Percentiles rank a stretch among this genome's conserved stretches.
phyloP scores from a whole-genome alignment of 352 stramenopile species.

The Sclerospora graminicola region DNA sequence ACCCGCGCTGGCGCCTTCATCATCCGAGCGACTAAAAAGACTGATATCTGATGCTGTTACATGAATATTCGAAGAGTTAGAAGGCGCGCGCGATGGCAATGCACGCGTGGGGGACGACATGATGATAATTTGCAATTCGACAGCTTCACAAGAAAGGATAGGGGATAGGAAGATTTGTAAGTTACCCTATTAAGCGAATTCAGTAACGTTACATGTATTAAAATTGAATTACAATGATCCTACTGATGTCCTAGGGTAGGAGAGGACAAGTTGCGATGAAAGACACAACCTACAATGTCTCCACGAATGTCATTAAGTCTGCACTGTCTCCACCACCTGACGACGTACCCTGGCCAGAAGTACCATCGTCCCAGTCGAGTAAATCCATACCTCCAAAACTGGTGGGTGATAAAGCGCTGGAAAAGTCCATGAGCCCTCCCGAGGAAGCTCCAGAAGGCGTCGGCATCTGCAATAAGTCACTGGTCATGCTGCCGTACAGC shows the following conservation, averaged over 20 bases:
- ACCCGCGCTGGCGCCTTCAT: slow-evolving; percentile 6
- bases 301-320: slow-evolving; percentile 69
- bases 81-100: slow-evolving; percentile 17
- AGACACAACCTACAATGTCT: slow-evolving; percentile 33
- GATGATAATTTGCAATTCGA: too few species aligned
- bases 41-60: slow-evolving; percentile 34
- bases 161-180: too few species aligned
- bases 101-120: slow-evolving; percentile 3
- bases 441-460: slow-evolving; percentile 24
- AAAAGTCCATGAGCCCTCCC: slow-evolving; percentile 53
- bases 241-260: slow-evolving; percentile 3
- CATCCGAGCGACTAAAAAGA: slow-evolving; percentile 25
- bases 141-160: too few species aligned
- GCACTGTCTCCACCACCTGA: slow-evolving; percentile 25
- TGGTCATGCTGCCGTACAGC: slow-evolving; percentile 42
- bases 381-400: slow-evolving; percentile 51
- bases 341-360: slow-evolving; percentile 10
- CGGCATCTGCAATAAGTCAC: slow-evolving; percentile 52
- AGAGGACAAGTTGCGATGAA: too few species aligned
- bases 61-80: slow-evolving; percentile 19
- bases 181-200: too few species aligned
- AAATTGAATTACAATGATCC: slow-evolving; percentile 22
- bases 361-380: slow-evolving; percentile 25
- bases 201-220: too few species aligned
- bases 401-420: slow-evolving; percentile 51